Evolutionary conservation across 441 rosid genomes (phyloP), one percentile per base, ranked within the genome.

Genomic region (Pelargonium exstipulatum): DNA sequence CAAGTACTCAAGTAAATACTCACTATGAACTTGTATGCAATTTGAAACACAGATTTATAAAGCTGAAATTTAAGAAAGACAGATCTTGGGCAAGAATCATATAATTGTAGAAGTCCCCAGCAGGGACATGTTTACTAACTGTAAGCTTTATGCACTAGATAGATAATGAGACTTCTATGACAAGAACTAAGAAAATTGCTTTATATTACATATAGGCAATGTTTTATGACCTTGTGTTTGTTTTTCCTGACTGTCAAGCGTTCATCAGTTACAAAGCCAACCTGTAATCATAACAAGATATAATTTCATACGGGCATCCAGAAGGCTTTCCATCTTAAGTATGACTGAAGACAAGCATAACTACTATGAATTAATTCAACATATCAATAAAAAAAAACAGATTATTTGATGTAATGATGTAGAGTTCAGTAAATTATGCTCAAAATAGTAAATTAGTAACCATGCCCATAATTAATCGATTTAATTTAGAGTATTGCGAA

Each of bases 251-350:
- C 73, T 65, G 88, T 84, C 76, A 91, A 72, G 14, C 97, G 96
- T 80, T 94, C 99, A 79, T 91, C 96, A 64, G 85, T 84, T 73
- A 88, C 92, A 83, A 91, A 94, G 32, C 90, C 76, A 68, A 94
- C 89, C 99, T 94, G 88, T 72, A 74, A 64, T 69, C 53, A 51
- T n/a, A 62, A 14, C 58, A 71, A 48, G 45, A 16, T 32, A 46
- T 9, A 57, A 57, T 18, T 57, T 24, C 18, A 35, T 18, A 57
- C 9, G 62, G 61, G 7, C 62, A 17, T 2, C 62, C 13, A 18
- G 62, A 57, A 57, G 9, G 5, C 22, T 17, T 53, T 16, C 10
- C 60, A 53, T 53, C 60, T 53, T 53, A 53, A 53, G 18, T 17
- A 5, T n/a, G 60, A 53, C 60, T 53, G 22, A 13, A 20, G 18